Evolutionary conservation across 2,329 filamentous ascomycete genomes (phyloP).

Genomic region (Botryosphaeria dothidea): DNA sequence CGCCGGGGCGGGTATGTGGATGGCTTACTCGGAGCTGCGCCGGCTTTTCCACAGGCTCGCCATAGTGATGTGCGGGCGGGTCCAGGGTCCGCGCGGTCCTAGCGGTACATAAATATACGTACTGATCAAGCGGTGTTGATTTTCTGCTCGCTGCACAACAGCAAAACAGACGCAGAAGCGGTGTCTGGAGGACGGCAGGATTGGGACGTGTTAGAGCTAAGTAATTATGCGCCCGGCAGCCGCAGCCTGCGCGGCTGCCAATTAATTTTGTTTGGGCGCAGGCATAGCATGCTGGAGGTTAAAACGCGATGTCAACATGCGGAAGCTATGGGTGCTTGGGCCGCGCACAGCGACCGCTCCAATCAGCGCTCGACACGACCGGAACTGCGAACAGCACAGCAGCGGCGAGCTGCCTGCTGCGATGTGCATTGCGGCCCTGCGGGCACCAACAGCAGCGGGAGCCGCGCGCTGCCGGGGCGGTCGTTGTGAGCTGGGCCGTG

Average conservation of each 20-base stretch:
- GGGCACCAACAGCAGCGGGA: constrained; percentile 5
- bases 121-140: constrained; percentile 6
- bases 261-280: background rate
- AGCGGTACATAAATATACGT: constrained; percentile 7
- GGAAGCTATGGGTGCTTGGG: constrained; percentile 8
- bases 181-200: background rate
- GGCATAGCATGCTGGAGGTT: background rate
- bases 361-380: constrained; percentile 19
- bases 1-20: constrained; percentile 20
- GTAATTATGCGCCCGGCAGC: constrained; percentile 1
- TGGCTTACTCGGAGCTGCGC: constrained; percentile 42
- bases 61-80: constrained; percentile 29
- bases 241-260: background rate
- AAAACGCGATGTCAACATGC: constrained; percentile 5
- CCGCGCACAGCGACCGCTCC: background rate
- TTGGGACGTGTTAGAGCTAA: background rate
- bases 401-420: background rate
- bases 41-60: constrained; percentile 41
- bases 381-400: constrained; percentile 16
- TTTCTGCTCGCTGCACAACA: constrained; percentile 4
- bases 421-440: constrained; percentile 12
- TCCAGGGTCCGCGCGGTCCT: constrained; percentile 8
- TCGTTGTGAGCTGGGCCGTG: background rate
- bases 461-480: background rate
- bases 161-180: background rate